phyloP scores from a whole-genome alignment of 768 basidiomycete genomes.

The Lanmaoa pseudosensibilis region DNA sequence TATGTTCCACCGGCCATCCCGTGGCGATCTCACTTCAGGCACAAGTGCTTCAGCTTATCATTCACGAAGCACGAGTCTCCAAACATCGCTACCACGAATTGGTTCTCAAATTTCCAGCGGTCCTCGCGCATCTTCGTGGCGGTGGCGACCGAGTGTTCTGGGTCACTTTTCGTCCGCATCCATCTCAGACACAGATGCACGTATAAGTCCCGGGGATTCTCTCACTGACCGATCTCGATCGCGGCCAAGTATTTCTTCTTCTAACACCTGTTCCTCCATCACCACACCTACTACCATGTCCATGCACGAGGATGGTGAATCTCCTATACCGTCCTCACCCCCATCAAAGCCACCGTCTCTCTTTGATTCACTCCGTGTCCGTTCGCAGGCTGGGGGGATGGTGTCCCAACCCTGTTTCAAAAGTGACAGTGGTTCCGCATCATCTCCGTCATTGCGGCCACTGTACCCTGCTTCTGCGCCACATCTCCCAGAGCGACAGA shows the following conservation, averaged over 20 bases:
- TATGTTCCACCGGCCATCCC: constrained; percentile 41
- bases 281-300: constrained; percentile 36
- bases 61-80: constrained; percentile 50
- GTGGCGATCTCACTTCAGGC: constrained; percentile 27
- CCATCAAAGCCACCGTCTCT: constrained; percentile 35
- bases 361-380: constrained; percentile 35
- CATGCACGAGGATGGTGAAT: constrained; percentile 41
- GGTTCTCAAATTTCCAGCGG: constrained; percentile 2
- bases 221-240: constrained; percentile 48
- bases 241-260: constrained; percentile 62
- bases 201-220: constrained; percentile 42
- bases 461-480: constrained; percentile 38
- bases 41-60: constrained; percentile 38
- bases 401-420: constrained; percentile 38
- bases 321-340: constrained; percentile 39
- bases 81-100: constrained; percentile 37
- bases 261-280: constrained; percentile 51
- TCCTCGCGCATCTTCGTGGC: constrained; percentile 34
- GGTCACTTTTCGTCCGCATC: constrained; percentile 60
- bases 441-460: constrained; percentile 40
- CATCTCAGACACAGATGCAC: constrained; percentile 44
- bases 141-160: constrained; percentile 65
- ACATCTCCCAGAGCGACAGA: constrained; percentile 40
- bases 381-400: constrained; percentile 25
- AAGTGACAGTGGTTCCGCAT: constrained; percentile 20